Evolutionary conservation across 768 basidiomycete genomes (phyloP).

Genomic region (Kwoniella europaea): DNA sequence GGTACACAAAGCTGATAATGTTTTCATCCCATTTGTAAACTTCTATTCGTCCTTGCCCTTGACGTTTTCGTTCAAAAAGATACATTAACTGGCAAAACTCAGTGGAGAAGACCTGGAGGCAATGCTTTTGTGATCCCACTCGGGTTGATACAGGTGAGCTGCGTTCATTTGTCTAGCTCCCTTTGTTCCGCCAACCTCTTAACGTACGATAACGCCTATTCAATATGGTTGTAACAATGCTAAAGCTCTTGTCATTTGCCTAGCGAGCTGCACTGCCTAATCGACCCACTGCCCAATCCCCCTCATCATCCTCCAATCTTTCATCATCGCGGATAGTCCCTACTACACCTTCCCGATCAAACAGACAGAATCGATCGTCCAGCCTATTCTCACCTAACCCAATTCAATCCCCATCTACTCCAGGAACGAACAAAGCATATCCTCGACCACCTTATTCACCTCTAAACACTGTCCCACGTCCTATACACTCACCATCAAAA

Average conservation of each 20-base stretch:
- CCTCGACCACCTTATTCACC: conserved; percentile 23
- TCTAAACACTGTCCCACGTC: conserved; percentile 13
- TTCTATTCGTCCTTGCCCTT: neutral
- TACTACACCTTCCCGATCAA: conserved; percentile 12
- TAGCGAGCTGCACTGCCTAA: conserved; percentile 8
- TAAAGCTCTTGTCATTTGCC: neutral
- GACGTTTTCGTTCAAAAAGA: conserved; percentile 52
- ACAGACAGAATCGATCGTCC: conserved; percentile 13
- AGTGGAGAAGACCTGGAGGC: conserved; percentile 79
- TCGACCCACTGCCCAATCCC: neutral
- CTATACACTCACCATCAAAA: conserved; percentile 20
- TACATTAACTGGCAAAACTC: conserved; percentile 85
- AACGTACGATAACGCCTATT: too few relatives aligned
- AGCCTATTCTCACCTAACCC: neutral
- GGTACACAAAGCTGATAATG: conserved; percentile 1
- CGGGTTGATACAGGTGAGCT: conserved; percentile 74
- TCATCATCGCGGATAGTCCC: conserved; percentile 16
- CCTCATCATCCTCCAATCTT: neutral
- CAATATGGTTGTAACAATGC: neutral
- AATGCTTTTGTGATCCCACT: conserved; percentile 87
- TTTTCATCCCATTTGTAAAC: neutral
- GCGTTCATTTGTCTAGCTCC: neutral
- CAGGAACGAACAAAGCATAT: conserved; percentile 3
- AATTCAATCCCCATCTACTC: neutral
- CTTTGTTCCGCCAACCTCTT: neutral